phyloP scores from a whole-genome alignment of 441 rosid species.

The Bocquillonia castaneifolia region DNA sequence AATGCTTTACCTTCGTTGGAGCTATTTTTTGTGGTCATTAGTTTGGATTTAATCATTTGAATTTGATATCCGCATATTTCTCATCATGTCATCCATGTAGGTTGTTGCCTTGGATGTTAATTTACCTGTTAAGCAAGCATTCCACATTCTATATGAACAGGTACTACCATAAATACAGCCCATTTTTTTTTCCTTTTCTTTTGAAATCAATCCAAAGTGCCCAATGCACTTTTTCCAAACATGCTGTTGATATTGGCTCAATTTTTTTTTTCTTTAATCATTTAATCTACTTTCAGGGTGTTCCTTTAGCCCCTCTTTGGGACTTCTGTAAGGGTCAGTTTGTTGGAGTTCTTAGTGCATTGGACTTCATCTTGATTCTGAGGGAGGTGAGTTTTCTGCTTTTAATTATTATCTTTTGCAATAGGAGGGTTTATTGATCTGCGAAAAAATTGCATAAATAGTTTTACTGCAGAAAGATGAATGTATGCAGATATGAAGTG shows the following conservation, averaged over 20 bases:
- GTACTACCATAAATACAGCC: conserved; percentile 31
- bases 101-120: conserved; percentile 61
- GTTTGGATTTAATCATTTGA: conserved; percentile 1
- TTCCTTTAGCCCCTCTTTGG: conserved; percentile 65
- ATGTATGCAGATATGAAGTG: not conserved
- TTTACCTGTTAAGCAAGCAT: conserved; percentile 66
- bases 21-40: conserved; percentile 8
- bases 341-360: conserved; percentile 55
- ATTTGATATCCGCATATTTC: not conserved
- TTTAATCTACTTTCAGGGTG: conserved; percentile 38
- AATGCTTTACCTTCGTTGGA: conserved; percentile 29
- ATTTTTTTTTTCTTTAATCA: conserved; percentile 23
- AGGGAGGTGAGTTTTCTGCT: conserved; percentile 41
- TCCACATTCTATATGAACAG: conserved; percentile 62
- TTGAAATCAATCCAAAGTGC: not conserved
- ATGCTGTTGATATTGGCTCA: conserved; percentile 25
- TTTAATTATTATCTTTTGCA: not conserved
- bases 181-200: too few relatives aligned
- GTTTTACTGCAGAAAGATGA: not conserved
- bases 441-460: not conserved
- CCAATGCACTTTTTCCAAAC: not conserved
- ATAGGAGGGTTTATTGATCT: not conserved
- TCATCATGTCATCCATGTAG: conserved; percentile 23
- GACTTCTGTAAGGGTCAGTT: conserved; percentile 47
- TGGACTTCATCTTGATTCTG: conserved; percentile 57